phyloP scores from a whole-genome alignment of 2,329 filamentous ascomycete species.

The Claviceps sp. region DNA sequence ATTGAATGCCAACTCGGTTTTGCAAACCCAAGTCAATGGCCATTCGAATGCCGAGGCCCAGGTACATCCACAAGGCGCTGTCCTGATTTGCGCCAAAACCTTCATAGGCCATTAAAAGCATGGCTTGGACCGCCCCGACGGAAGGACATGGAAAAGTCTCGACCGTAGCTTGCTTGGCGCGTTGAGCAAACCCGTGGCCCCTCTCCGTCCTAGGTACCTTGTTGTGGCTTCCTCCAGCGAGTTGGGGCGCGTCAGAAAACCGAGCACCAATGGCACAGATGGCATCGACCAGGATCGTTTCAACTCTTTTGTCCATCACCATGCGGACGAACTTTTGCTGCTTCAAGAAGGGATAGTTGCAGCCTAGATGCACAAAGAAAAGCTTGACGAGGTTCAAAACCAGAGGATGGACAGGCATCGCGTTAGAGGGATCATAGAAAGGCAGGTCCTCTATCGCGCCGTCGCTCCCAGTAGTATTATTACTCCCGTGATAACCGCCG shows the following conservation, averaged over 20 bases:
- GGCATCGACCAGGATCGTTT: constrained; percentile 75
- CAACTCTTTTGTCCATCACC: constrained; percentile 66
- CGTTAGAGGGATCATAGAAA: constrained; percentile 62
- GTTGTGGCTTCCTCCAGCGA: constrained; percentile 34
- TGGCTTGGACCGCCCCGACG: constrained; percentile 73
- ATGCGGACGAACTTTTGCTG: constrained; percentile 59
- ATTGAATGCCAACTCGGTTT: constrained; percentile 61
- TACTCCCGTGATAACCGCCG: constrained; percentile 22
- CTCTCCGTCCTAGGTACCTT: constrained; percentile 49
- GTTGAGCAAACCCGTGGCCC: constrained; percentile 64
- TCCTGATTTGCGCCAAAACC: constrained; percentile 82
- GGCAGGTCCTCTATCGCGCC: constrained; percentile 44
- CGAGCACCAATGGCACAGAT: constrained; percentile 72
- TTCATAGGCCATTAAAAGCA: constrained; percentile 73
- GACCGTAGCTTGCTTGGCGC: constrained; percentile 70
- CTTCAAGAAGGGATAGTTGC: constrained; percentile 73
- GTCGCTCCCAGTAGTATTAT: constrained; percentile 29
- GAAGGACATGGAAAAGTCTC: constrained; percentile 75
- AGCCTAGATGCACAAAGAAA: constrained; percentile 73
- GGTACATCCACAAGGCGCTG: constrained; percentile 86
- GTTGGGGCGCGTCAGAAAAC: constrained; percentile 51
- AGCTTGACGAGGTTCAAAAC: constrained; percentile 66
- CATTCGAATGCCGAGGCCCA: constrained; percentile 77
- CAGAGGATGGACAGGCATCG: constrained; percentile 56
- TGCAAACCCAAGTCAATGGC: constrained; percentile 69